Evolutionary conservation across 257 asterid genomes (phyloP), one percentile per base, ranked within the genome.

Genomic region (Fraxinus cuspidata): DNA sequence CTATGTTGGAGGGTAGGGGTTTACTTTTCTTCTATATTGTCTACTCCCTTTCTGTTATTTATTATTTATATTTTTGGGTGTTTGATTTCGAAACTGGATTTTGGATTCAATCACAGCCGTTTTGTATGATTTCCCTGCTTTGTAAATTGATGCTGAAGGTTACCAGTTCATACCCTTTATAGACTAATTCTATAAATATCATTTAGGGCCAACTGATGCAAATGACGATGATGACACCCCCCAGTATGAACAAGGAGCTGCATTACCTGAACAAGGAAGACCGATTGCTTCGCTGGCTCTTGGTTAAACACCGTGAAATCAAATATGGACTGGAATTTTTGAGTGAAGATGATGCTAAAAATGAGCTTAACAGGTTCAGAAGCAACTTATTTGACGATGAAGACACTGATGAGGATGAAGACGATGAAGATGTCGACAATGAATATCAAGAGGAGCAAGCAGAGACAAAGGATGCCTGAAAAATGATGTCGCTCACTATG

Each of bases 161-260:
- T 25, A 23, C 35, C 18, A 1, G 16, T 63, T 25, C 18, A 3
- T 63, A 27, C 32, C 29, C 28, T 27, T 63, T 11, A 25, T 23
- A 4, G 69, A 71, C 37, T 25, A 23, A 37, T 38, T 42, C 23
- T 25, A 38, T 40, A 2, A 65, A 21, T 72, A 64, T 66, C 13
- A 7, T 78, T 65, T 74, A 93, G 96, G 98, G 90, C 69, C 82
- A 81, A 71, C 81, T 91, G 85, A 71, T 86, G 82, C 97, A 93
- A 84, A 84, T 93, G 96, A 91, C 94, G 9, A 80, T 93, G 97
- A 93, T 93, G 98, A 85, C 98, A 31, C 96, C 98, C 3, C 94
- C 98, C 78, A 88, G 86, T 79, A 89, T 93, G 27, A 90, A 89
- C 86, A 76, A 65, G 1, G 97, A 93, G 19, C 16, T 23, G 86